phyloP scores from a whole-genome alignment of 2,329 filamentous ascomycete genomes.

The Diaporthe citrichinensis region DNA sequence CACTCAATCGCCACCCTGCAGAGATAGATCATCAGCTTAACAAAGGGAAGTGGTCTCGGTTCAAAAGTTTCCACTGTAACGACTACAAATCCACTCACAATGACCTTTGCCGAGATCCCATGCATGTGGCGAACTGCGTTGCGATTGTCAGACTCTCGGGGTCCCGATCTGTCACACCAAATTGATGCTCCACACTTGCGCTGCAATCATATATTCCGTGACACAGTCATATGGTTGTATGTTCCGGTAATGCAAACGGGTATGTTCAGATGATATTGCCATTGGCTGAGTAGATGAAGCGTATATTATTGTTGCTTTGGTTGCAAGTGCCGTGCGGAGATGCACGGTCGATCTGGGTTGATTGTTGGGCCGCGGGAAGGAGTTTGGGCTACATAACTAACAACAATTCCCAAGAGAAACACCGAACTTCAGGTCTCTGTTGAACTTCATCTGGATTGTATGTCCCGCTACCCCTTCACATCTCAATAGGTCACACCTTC shows the following conservation, averaged over 20 bases:
- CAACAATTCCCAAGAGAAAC: background rate
- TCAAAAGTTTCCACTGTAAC: too few relatives aligned
- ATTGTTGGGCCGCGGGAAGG: background rate
- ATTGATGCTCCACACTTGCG: too few relatives aligned
- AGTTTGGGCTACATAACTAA: background rate
- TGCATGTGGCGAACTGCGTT: too few relatives aligned
- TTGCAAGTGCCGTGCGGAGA: constrained; percentile 22
- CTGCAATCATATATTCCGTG: too few relatives aligned
- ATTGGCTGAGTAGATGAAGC: background rate
- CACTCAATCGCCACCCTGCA: too few relatives aligned
- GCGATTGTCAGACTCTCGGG: too few relatives aligned
- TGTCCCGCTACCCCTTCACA: background rate
- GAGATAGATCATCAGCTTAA: too few relatives aligned
- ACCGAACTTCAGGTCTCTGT: background rate
- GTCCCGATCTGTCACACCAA: too few relatives aligned
- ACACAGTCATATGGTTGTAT: background rate
- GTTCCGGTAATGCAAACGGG: background rate
- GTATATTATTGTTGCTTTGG: background rate
- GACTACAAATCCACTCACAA: too few relatives aligned
- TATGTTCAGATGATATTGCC: background rate
- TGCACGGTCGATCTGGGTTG: constrained; percentile 5
- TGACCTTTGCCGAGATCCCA: too few relatives aligned
- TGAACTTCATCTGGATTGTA: background rate
- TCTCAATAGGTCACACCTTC: background rate
- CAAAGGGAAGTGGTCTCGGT: too few relatives aligned